phyloP scores from a whole-genome alignment of 805 yeast species.

The Kuraishia hungarica region DNA sequence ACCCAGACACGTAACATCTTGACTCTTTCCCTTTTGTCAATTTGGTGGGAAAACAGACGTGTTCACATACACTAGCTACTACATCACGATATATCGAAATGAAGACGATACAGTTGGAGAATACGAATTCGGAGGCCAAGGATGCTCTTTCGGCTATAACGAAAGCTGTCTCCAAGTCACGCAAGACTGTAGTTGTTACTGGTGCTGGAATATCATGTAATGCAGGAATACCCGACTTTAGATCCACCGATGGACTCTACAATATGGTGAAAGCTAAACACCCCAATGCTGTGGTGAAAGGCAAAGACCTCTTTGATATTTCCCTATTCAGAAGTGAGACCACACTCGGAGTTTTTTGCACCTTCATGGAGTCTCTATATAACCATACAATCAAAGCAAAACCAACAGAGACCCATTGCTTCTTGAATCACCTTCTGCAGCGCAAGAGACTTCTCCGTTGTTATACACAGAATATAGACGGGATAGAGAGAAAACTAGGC shows the following conservation, averaged over 20 bases:
- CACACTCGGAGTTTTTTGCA: constrained; percentile 68
- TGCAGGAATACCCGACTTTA: constrained; percentile 95
- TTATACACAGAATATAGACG: constrained; percentile 94
- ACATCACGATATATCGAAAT: constrained; percentile 3
- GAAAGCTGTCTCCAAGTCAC: constrained; percentile 34
- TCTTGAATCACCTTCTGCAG: constrained; percentile 52
- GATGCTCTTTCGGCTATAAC: constrained; percentile 22
- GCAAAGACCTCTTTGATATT: constrained; percentile 87
- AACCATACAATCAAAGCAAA: constrained; percentile 51
- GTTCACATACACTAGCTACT: too few relatives aligned
- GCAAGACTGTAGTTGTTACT: constrained; percentile 61
- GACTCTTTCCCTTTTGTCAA: too few relatives aligned
- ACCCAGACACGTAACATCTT: too few relatives aligned
- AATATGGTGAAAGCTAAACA: constrained; percentile 56
- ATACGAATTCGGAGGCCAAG: constrained; percentile 9
- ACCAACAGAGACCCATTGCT: constrained; percentile 80
- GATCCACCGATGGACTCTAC: constrained; percentile 80
- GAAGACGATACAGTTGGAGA: constrained; percentile 14
- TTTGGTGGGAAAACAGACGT: too few relatives aligned
- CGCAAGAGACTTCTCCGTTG: constrained; percentile 69
- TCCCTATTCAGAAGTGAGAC: constrained; percentile 64
- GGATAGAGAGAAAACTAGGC: constrained; percentile 63
- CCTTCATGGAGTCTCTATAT: constrained; percentile 81
- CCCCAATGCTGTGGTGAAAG: constrained; percentile 57
- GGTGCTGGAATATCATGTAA: constrained; percentile 97